Evolutionary conservation across 345 rosid species (phyloP).

Genomic region (Ceriops tagal): DNA sequence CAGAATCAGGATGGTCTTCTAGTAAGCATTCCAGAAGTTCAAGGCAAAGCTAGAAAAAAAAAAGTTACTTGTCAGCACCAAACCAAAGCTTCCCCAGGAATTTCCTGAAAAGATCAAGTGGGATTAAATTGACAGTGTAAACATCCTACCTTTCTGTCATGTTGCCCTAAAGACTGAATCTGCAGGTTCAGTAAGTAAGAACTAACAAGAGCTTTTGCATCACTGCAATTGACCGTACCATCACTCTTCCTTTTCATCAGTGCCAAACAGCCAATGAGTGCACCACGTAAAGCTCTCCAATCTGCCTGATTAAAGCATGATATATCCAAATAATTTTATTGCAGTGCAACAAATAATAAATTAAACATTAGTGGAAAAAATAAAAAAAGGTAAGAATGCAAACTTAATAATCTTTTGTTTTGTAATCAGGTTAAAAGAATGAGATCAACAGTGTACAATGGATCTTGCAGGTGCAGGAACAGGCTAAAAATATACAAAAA

Average conservation of each 20-base stretch:
- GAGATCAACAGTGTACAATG: neutral
- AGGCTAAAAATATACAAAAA: neutral
- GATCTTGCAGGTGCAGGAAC: neutral
- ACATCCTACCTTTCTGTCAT: constrained; percentile 67
- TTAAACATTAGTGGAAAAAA: neutral
- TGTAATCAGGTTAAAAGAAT: neutral
- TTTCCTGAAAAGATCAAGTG: neutral
- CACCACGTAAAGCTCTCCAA: constrained; percentile 86
- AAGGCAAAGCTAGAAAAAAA: constrained; percentile 68
- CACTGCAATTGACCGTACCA: constrained; percentile 47
- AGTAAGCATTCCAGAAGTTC: constrained; percentile 80
- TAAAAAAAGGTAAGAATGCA: neutral
- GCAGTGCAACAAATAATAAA: neutral
- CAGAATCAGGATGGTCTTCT: constrained; percentile 48
- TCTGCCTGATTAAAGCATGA: constrained; percentile 67
- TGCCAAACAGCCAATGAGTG: constrained; percentile 89
- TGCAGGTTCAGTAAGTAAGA: constrained; percentile 51
- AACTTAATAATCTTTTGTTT: neutral
- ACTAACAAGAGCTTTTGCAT: constrained; percentile 59
- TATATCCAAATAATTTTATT: constrained; percentile 19
- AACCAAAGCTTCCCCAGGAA: neutral
- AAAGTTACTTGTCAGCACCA: constrained; percentile 11
- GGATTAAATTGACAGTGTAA: neutral
- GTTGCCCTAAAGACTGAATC: constrained; percentile 70
- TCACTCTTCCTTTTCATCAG: constrained; percentile 53